A percentile compares a stretch with the other conserved stretches of the same genome.
These are phyloP conservation scores for Plectosphaerella plurivora DNA, from an alignment of 2,329 filamentous ascomycete species.

Conservation along the genomic window DNA sequence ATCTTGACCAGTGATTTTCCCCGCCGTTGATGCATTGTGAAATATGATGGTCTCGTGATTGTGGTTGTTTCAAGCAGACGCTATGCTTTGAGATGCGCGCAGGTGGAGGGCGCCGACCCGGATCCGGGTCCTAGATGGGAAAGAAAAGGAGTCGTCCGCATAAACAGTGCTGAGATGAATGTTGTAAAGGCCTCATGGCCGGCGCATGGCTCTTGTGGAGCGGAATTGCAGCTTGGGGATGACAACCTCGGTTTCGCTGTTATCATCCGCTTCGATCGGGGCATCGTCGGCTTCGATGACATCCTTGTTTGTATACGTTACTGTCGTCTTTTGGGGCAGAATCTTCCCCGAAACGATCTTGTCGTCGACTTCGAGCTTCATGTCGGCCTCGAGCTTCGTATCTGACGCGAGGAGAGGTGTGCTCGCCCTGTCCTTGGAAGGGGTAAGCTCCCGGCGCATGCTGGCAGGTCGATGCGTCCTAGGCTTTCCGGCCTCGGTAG, in stretches of 20 bases:
- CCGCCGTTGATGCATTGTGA: background rate
- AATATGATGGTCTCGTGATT: background rate
- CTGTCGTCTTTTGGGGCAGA: too few relatives aligned
- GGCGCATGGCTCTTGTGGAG: conserved; percentile 34
- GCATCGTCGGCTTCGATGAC: conserved; percentile 5
- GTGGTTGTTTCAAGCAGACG: background rate
- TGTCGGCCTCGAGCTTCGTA: conserved; percentile 26
- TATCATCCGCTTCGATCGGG: conserved; percentile 23
- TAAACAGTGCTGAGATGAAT: background rate
- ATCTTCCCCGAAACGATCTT: background rate
- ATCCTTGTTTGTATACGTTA: background rate
- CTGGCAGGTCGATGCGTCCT: conserved; percentile 49
- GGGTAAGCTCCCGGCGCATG: conserved; percentile 41
- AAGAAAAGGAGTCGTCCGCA: too few relatives aligned
- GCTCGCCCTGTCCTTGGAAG: conserved; percentile 19
- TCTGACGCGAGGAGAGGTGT: conserved; percentile 7
- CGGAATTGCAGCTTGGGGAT: conserved; percentile 35
- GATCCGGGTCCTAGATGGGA: too few relatives aligned
- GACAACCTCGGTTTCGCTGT: conserved; percentile 27
- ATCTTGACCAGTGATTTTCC: background rate
- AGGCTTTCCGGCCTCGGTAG: conserved; percentile 32
- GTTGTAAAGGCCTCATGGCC: background rate
- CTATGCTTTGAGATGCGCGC: background rate
- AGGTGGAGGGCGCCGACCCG: background rate
- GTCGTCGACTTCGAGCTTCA: conserved; percentile 13